These are phyloP conservation scores for Leucogyrophana mollusca DNA, from an alignment of 768 basidiomycete genomes.

Conservation along the genomic window DNA sequence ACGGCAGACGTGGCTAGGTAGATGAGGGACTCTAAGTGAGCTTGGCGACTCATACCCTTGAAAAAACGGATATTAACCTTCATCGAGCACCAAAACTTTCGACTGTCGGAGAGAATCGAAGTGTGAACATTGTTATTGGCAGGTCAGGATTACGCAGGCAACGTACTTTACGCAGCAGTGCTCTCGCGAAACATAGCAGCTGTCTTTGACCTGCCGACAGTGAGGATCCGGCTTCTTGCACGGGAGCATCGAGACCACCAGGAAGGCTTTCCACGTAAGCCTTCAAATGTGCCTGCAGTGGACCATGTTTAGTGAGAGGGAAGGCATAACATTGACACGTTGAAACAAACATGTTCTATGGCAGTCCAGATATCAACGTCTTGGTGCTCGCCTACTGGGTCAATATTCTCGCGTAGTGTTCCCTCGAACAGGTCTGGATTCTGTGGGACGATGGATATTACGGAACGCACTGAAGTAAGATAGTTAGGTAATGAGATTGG, in stretches of 20 bases:
- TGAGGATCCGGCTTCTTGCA: constrained; percentile 79
- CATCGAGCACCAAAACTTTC: constrained; percentile 90
- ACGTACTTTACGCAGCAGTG: constrained; percentile 69
- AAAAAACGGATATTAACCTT: constrained; percentile 49
- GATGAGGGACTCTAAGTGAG: background rate
- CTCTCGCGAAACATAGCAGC: constrained; percentile 85
- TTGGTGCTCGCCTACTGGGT: constrained; percentile 71
- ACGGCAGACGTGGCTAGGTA: constrained; percentile 81
- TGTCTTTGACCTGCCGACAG: constrained; percentile 86
- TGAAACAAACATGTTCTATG: constrained; percentile 54
- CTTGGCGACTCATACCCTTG: constrained; percentile 1
- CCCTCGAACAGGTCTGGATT: constrained; percentile 71
- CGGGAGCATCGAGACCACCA: constrained; percentile 67
- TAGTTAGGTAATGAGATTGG: background rate
- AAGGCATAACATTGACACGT: background rate
- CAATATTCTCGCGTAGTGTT: constrained; percentile 82
- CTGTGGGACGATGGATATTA: constrained; percentile 86
- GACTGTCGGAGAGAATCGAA: constrained; percentile 40
- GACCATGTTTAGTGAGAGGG: background rate
- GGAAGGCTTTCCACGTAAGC: constrained; percentile 64
- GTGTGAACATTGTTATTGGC: constrained; percentile 1
- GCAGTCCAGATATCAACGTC: constrained; percentile 90
- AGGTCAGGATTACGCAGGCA: background rate
- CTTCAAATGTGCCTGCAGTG: constrained; percentile 59
- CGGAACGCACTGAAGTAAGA: constrained; percentile 54